Evolutionary conservation across 768 basidiomycete species (phyloP).

Genomic region (Strobilomyces echinocephalus): DNA sequence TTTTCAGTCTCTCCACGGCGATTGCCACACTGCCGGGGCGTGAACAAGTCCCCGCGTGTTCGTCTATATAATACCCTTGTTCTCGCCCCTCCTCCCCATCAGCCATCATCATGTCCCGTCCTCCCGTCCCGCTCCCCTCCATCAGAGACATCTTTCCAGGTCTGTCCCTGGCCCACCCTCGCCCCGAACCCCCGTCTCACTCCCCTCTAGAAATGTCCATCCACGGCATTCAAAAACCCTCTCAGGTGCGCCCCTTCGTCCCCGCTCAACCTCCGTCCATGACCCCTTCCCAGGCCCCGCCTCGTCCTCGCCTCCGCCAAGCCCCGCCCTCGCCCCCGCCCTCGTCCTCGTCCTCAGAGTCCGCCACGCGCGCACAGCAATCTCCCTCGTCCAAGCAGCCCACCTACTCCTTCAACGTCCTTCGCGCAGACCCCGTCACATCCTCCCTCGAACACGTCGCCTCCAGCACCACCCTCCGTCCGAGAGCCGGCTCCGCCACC

Average conservation of each 20-base stretch:
- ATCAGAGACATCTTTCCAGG: slow-evolving; percentile 57
- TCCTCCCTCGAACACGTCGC: slow-evolving; percentile 42
- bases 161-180: slow-evolving; percentile 13
- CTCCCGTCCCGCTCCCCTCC: slow-evolving; percentile 39
- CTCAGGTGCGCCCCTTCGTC: slow-evolving; percentile 6
- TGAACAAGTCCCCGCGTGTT: slow-evolving; percentile 17
- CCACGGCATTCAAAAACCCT: not conserved
- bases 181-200: not conserved
- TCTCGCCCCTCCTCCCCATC: not conserved
- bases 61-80: slow-evolving; percentile 4
- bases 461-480: slow-evolving; percentile 38
- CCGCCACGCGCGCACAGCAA: slow-evolving; percentile 17
- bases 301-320: slow-evolving; percentile 10
- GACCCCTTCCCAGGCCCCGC: slow-evolving; percentile 1
- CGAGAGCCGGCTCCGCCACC: slow-evolving; percentile 19
- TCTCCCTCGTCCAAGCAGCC: slow-evolving; percentile 14
- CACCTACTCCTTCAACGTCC: slow-evolving; percentile 40
- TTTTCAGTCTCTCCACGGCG: slow-evolving; percentile 19
- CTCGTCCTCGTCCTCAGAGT: slow-evolving; percentile 28
- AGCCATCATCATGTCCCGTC: slow-evolving; percentile 19
- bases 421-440: slow-evolving; percentile 39
- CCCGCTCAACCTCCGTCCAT: slow-evolving; percentile 5
- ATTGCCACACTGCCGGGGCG: slow-evolving; percentile 24
- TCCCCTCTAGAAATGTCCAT: slow-evolving; percentile 21
- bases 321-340: slow-evolving; percentile 23